Evolutionary conservation across 257 asterid species (phyloP).

Genomic region (Solanum commersonii): DNA sequence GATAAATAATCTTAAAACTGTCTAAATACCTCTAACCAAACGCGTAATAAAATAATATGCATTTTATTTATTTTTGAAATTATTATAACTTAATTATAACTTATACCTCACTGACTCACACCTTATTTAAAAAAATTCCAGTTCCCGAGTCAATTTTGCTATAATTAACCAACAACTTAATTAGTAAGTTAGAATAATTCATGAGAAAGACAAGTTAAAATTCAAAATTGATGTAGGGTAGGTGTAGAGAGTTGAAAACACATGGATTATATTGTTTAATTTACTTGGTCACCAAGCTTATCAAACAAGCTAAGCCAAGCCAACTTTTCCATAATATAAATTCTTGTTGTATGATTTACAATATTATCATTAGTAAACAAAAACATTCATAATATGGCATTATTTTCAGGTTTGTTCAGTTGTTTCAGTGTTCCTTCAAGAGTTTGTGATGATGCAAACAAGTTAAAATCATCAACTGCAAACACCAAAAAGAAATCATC

Average conservation of each 20-base stretch:
- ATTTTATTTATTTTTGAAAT: no score
- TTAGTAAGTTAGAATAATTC: neutral
- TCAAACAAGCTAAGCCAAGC: neutral
- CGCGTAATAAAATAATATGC: no score
- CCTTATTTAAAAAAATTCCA: neutral
- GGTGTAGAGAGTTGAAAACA: neutral
- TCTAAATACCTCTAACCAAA: no score
- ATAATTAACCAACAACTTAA: neutral
- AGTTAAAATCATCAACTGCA: neutral
- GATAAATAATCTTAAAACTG: no score
- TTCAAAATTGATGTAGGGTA: neutral
- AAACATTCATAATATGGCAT: neutral
- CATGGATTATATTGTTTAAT: neutral
- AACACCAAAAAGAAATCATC: neutral
- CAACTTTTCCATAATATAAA: no score
- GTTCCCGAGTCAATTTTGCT: neutral
- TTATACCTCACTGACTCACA: no score
- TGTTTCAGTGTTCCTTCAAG: neutral
- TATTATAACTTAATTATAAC: no score
- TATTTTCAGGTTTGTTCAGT: conserved; percentile 3
- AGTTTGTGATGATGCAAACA: neutral
- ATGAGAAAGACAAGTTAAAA: neutral
- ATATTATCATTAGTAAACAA: neutral
- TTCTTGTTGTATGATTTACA: neutral
- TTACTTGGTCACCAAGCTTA: neutral